Evolutionary conservation across 179 eudicot species (phyloP).

Genomic region (Monotropa hypopitys): DNA sequence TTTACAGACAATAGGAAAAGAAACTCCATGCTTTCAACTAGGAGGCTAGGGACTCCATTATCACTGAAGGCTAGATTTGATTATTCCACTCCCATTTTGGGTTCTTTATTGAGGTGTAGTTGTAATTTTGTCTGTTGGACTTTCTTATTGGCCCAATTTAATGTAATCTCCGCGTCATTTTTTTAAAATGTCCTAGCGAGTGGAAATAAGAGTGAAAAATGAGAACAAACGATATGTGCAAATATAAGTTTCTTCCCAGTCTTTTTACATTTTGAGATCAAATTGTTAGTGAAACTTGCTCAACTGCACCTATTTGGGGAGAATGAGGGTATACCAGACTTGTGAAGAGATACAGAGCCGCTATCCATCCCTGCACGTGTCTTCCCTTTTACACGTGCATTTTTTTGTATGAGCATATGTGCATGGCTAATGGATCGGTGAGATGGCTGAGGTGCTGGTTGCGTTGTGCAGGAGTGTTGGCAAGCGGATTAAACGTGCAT

Average conservation of each 20-base stretch:
- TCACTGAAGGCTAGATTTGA: not conserved
- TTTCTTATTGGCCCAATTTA: not conserved
- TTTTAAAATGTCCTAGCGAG: not conserved
- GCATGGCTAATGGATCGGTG: constrained; percentile 7
- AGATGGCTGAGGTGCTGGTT: constrained; percentile 3
- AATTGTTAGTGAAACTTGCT: not conserved
- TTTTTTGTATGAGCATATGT: not conserved
- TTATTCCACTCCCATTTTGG: not conserved
- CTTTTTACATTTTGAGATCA: not conserved
- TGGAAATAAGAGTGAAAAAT: not conserved
- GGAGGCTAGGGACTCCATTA: not conserved
- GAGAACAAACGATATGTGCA: not conserved
- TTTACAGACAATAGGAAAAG: not conserved
- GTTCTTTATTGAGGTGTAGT: not conserved
- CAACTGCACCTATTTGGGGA: not conserved
- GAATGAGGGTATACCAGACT: not conserved
- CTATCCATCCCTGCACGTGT: not conserved
- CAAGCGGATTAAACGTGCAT: constrained; percentile 63
- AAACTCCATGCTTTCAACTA: not conserved
- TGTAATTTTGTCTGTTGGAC: not conserved
- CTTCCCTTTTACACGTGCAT: not conserved
- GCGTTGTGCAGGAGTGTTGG: constrained; percentile 44
- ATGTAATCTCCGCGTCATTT: not conserved
- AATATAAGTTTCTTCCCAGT: not conserved
- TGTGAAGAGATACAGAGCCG: not conserved